Evolutionary conservation across 2,329 filamentous ascomycete species (phyloP), one percentile per base, ranked within the genome.

Genomic region (Claviceps capensis): DNA sequence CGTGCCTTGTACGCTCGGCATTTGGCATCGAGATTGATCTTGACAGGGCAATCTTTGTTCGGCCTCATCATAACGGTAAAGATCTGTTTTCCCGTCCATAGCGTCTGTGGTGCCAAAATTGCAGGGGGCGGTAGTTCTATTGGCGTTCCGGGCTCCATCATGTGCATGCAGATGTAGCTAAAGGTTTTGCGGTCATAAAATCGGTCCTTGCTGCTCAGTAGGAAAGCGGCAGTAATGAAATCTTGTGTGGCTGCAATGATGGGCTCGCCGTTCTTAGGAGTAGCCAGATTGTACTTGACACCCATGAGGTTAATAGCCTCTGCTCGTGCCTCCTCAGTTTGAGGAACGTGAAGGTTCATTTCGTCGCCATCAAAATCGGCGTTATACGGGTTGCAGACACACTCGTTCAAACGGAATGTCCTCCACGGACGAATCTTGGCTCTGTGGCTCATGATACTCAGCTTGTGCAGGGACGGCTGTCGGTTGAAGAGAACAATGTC

Each of bases 231-330:
- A 26, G 91, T 97, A 61, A 98, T 97, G 71, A 98, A 98, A 75
- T 98, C 93, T 63, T 98, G 93, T 34, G 95, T 98, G n/a, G 93
- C 91, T 17, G 90, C 89, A 70, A 98, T 97, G 61, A 98, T 95
- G 1, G 93, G 93, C 60, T 95, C 91, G 64, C 93, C 93, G 69
- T 97, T 97, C 69, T 96, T 96, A 1, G 93, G 93, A 0, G 93
- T 98, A 3, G 86, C 86, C 53, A 98, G 69, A 65, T 98, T 98
- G 73, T 97, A 83, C 70, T 96, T 95, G 52, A 98, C 90, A 43
- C 93, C 93, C 93, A 98, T 98, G 47, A 98, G 72, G 59, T 91
- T 89, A 61, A 94, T 94, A 0, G 93, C 93, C 68, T 98, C 93
- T 2, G 91, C 88, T 53, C 93, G 81, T 11, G 93, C 91, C 68